These are phyloP conservation scores for Bruguiera parviflora DNA, from an alignment of 345 rosid genomes.

Conservation along the genomic window DNA sequence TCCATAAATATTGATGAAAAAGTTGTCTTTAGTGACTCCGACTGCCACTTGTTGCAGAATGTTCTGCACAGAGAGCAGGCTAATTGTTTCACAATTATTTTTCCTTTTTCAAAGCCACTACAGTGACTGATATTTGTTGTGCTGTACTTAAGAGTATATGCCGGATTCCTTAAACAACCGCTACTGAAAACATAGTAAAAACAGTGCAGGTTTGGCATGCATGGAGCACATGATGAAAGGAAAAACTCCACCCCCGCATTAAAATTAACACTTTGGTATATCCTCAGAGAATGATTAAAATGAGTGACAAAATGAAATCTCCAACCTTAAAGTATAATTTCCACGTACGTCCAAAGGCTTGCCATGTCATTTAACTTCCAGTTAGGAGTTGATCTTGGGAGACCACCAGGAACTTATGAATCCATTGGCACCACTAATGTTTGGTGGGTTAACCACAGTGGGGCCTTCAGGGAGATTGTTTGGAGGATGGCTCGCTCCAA, in stretches of 20 bases:
- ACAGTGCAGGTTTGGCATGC: slow-evolving; percentile 1
- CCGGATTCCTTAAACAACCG: background rate
- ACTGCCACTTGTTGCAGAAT: no score
- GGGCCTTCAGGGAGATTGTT: slow-evolving; percentile 24
- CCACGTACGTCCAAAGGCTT: slow-evolving; percentile 4
- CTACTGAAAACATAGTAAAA: background rate
- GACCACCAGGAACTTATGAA: slow-evolving; percentile 31
- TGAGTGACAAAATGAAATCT: background rate
- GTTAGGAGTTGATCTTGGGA: slow-evolving; percentile 11
- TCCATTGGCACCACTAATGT: slow-evolving; percentile 63
- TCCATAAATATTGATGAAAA: no score
- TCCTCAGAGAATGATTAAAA: background rate
- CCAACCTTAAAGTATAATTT: slow-evolving; percentile 7
- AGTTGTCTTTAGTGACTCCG: no score
- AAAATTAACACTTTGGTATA: slow-evolving; percentile 6
- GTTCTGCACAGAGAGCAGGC: no score
- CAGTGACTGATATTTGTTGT: no score
- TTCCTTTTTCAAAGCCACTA: no score
- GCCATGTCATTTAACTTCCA: slow-evolving; percentile 8
- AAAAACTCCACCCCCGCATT: slow-evolving; percentile 1
- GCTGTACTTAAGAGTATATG: no score
- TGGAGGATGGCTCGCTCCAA: slow-evolving; percentile 57
- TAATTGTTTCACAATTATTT: no score
- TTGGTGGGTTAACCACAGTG: slow-evolving; percentile 24
- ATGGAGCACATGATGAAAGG: background rate